Evolutionary conservation across 805 yeast genomes (phyloP), one percentile per base, ranked within the genome.

Genomic region (Wickerhamomyces canadensis): DNA sequence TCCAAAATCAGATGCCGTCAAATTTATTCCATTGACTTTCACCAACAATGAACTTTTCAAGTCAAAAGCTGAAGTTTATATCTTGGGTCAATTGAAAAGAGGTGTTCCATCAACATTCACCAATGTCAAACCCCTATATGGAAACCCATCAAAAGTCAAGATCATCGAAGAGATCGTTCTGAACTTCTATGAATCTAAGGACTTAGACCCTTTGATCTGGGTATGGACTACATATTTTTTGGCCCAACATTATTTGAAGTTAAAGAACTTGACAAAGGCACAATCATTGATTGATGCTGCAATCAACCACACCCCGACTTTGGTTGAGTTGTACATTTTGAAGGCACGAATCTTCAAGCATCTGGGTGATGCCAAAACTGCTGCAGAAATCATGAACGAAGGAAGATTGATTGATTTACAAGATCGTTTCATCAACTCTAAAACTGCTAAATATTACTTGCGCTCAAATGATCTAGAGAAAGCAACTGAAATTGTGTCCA

Each of bases 61-160:
- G 31, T 42, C 41, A 9, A 72, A 72, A 37, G 78, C 75, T 6
- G 49, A 61, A 22, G 57, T 58, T 3, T 93, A 88, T 56, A 60
- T 89, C 32, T 41, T 71, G 5, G 59, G 68, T 4, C 84, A 81
- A 53, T 71, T 93, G 50, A 63, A 71, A 44, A 73, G 87, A 38
- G 94, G 95, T 28, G 93, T 88, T 24, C 98, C 98, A 5, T 84
- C 96, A 1, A 74, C 93, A 5, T 93, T 89, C 62, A 82, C 82
- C 38, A 82, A 85, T 49, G 76, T 93, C 34, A 88, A 89, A 61
- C 84, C 94, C 1, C 67, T 88, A 45, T 86, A 85, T 62, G 70
- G 65, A 38, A 72, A 67, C 34, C 22, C 41, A 4, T 8, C 31
- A 6, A 60, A 70, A 48, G 39, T 49, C 25, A 43, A 47, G 9